A percentile compares a stretch with the other conserved stretches of the same genome.
These are phyloP conservation scores for Diaporthe australafricana DNA, from an alignment of 2,329 filamentous ascomycete species.

Conservation along the genomic window DNA sequence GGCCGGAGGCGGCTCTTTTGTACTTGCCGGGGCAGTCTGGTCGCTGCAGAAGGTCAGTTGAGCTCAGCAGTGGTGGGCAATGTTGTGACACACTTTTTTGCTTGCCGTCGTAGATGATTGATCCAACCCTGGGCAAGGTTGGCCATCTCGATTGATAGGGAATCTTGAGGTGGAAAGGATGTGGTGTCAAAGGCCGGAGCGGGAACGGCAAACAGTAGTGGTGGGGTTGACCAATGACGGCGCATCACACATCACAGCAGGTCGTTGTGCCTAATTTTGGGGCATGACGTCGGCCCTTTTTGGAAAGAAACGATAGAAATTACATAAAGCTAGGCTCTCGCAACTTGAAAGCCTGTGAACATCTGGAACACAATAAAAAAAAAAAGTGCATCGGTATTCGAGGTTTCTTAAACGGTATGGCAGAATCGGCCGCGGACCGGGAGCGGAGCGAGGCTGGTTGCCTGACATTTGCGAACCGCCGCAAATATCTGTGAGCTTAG, in stretches of 20 bases:
- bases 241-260: not conserved
- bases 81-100: not conserved
- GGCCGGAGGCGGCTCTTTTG: not conserved
- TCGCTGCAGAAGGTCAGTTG: slow-evolving; percentile 13
- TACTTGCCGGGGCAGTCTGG: not conserved
- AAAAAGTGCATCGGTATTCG: too few species aligned
- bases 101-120: slow-evolving; percentile 14
- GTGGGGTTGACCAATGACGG: not conserved
- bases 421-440: too few species aligned
- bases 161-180: not conserved
- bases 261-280: not conserved
- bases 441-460: too few species aligned
- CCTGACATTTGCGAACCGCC: too few species aligned
- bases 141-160: slow-evolving; percentile 1
- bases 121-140: slow-evolving; percentile 9
- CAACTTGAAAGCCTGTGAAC: not conserved
- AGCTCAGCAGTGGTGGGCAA: too few species aligned
- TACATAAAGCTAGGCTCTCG: not conserved
- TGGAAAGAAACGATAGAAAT: not conserved
- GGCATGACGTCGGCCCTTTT: not conserved
- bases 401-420: too few species aligned
- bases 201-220: not conserved
- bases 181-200: not conserved
- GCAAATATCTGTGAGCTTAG: too few species aligned
- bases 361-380: too few species aligned